Conservation (phyloP, 257 asterid species). For the Orobanche coerulescens region DNA sequence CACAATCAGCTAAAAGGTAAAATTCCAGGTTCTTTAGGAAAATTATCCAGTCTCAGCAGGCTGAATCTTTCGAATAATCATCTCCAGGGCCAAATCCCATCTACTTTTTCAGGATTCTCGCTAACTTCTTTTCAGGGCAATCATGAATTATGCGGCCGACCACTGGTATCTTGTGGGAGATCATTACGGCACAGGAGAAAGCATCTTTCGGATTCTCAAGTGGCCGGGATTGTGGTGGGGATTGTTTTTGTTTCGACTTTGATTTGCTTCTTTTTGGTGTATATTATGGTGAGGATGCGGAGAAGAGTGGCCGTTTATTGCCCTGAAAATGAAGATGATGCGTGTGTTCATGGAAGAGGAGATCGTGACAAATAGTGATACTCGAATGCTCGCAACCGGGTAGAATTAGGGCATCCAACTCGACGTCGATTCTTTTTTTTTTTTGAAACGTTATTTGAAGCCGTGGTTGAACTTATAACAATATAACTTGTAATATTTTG, state of each 20-base stretch:
- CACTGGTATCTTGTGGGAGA: slow-evolving; percentile 44
- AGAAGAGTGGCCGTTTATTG: slow-evolving; percentile 71
- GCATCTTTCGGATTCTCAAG: slow-evolving; percentile 48
- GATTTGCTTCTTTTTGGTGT: slow-evolving; percentile 64
- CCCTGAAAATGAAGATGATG: slow-evolving; percentile 51
- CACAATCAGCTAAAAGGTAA: slow-evolving; percentile 50
- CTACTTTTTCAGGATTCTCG: slow-evolving; percentile 58
- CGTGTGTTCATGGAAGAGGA: slow-evolving; percentile 63
- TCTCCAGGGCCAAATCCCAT: slow-evolving; percentile 52
- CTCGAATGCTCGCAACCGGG: no score
- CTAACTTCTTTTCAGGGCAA: slow-evolving; percentile 46
- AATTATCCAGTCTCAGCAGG: slow-evolving; percentile 62
- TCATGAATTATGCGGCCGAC: slow-evolving; percentile 65
- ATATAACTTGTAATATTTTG: no score
- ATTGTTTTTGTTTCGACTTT: slow-evolving; percentile 74
- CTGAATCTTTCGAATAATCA: slow-evolving; percentile 62
- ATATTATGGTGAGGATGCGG: slow-evolving; percentile 75
- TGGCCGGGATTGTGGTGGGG: slow-evolving; percentile 62
- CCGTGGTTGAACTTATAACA: no score
- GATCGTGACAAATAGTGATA: slow-evolving; percentile 38
- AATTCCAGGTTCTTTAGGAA: slow-evolving; percentile 56
- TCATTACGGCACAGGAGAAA: slow-evolving; percentile 26
- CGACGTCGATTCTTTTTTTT: no score
- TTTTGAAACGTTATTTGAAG: no score
- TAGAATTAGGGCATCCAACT: no score